phyloP scores from a whole-genome alignment of 371 early-diverging fungal species.

The Mortierella sp. region DNA sequence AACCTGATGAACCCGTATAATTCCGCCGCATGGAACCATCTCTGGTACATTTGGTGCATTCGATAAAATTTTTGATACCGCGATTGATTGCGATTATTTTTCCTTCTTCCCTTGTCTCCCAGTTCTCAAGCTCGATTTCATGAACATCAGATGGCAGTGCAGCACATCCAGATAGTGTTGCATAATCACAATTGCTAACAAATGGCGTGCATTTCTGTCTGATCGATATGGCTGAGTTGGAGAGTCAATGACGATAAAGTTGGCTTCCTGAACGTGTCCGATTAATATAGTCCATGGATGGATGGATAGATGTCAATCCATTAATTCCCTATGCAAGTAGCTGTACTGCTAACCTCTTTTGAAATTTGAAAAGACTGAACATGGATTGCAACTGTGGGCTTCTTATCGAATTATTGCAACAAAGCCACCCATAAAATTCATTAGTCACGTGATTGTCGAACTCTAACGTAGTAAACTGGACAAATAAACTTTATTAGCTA shows the following conservation, averaged over 20 bases:
- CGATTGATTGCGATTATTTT: not conserved
- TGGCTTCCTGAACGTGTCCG: not conserved
- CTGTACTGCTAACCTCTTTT: constrained; percentile 37
- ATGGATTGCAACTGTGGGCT: not conserved
- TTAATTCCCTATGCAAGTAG: not conserved
- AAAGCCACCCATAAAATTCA: not conserved
- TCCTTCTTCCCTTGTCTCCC: too few species aligned
- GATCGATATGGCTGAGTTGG: too few species aligned
- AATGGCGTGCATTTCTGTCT: too few species aligned
- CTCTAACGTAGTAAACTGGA: too few species aligned
- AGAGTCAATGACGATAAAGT: too few species aligned
- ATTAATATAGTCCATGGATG: constrained; percentile 3
- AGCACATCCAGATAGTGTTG: too few species aligned
- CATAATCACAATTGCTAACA: too few species aligned
- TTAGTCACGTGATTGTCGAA: too few species aligned
- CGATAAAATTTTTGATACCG: not conserved
- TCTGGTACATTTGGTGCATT: too few species aligned
- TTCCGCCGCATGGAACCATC: too few species aligned
- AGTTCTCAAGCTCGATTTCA: not conserved
- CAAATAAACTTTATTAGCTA: too few species aligned
- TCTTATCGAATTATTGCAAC: not conserved
- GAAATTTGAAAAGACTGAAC: constrained; percentile 54
- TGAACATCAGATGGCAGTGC: not conserved
- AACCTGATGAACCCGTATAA: too few species aligned
- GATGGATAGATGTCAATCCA: constrained; percentile 17